Conservation (phyloP, 2,329 filamentous ascomycete genomes). For the Cytospora leucostoma region DNA sequence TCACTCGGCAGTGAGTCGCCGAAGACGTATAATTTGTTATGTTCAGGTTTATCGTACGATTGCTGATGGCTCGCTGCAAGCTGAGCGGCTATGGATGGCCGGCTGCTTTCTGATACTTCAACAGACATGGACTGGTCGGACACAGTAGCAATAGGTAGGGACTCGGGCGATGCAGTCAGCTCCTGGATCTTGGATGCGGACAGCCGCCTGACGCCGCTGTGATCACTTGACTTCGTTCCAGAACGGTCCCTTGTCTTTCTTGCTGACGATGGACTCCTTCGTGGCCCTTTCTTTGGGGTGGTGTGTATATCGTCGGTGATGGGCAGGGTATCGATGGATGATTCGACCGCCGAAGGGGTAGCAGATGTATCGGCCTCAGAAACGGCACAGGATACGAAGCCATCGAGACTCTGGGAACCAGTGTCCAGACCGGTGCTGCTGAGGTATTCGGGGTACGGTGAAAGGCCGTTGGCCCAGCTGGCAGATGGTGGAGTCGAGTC, state of each 20-base stretch:
- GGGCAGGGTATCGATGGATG: slow-evolving; percentile 17
- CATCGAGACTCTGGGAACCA: slow-evolving; percentile 9
- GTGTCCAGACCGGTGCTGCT: neutral
- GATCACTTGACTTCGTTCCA: slow-evolving; percentile 36
- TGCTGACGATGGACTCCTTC: slow-evolving; percentile 13
- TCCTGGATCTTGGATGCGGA: slow-evolving; percentile 62
- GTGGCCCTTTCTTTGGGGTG: slow-evolving; percentile 15
- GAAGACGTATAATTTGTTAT: slow-evolving; percentile 22
- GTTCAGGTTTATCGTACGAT: slow-evolving; percentile 34
- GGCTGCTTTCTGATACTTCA: slow-evolving; percentile 39
- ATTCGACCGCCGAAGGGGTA: slow-evolving; percentile 18
- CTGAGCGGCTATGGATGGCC: slow-evolving; percentile 39
- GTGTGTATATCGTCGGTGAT: slow-evolving; percentile 3
- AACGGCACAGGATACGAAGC: slow-evolving; percentile 24
- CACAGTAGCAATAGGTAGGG: slow-evolving; percentile 55
- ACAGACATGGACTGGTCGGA: slow-evolving; percentile 43
- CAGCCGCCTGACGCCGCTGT: slow-evolving; percentile 52
- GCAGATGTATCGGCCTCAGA: slow-evolving; percentile 27
- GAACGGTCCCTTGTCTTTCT: slow-evolving; percentile 32
- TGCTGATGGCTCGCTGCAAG: slow-evolving; percentile 32
- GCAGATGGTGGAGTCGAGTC: slow-evolving; percentile 2
- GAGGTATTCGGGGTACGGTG: neutral
- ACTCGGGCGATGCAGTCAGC: slow-evolving; percentile 58
- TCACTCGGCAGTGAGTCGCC: slow-evolving; percentile 36
- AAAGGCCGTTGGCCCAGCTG: neutral